Conservation (phyloP, 176 grass and related monocot genomes). For the Rhynchospora breviuscula region DNA sequence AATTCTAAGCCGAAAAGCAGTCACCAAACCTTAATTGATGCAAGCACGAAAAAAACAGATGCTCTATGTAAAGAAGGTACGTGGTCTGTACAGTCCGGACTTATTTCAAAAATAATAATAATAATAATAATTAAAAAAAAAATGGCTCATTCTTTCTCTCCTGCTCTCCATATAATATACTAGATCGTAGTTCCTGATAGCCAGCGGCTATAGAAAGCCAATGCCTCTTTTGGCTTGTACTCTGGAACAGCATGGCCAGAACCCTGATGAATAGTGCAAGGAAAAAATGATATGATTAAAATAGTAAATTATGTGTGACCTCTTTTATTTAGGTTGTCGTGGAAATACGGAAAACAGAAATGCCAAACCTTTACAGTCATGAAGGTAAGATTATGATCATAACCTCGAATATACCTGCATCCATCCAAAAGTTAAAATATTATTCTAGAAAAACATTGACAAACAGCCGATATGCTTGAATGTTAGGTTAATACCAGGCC, state of each 20-base stretch:
- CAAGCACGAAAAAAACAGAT: not conserved
- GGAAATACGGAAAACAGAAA: not conserved
- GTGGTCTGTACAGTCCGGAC: not conserved
- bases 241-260: conserved; percentile 70
- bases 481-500: not conserved
- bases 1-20: not conserved
- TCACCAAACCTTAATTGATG: not conserved
- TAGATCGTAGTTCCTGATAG: conserved; percentile 49
- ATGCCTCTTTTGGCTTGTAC: conserved; percentile 70
- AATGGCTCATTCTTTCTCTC: not conserved
- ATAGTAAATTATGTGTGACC: not conserved
- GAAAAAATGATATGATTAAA: not conserved
- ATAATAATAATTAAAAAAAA: not conserved
- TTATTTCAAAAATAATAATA: not conserved
- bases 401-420: conserved; percentile 67
- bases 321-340: not conserved
- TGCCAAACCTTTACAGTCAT: conserved; percentile 75
- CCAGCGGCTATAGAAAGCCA: conserved; percentile 59
- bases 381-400: conserved; percentile 74
- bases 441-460: not conserved
- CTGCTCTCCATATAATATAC: not conserved
- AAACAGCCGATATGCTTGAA: not conserved
- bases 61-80: not conserved
- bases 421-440: not conserved
- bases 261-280: conserved; percentile 35